Conservation (phyloP, 2,329 filamentous ascomycete genomes). For the Tothia fuscella region DNA sequence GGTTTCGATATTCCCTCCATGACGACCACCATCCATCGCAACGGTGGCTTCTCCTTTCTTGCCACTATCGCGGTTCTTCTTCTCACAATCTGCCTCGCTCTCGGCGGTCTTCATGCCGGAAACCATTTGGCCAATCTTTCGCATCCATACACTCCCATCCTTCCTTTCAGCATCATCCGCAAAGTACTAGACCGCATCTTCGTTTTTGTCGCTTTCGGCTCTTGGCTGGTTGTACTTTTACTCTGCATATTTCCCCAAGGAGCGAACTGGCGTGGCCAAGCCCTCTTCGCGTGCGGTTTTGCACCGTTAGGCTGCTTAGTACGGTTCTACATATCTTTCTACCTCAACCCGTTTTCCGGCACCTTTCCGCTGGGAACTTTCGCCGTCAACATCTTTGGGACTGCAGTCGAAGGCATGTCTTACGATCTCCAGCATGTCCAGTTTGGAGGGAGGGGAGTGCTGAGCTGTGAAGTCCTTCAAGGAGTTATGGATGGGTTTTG, state of each 20-base stretch:
- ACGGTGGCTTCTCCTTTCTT: constrained; percentile 71
- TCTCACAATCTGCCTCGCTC: constrained; percentile 56
- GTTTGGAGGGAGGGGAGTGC: constrained; percentile 26
- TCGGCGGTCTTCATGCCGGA: constrained; percentile 59
- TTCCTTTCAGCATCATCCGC: constrained; percentile 28
- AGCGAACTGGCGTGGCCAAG: constrained; percentile 62
- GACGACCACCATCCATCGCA: constrained; percentile 32
- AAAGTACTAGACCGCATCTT: constrained; percentile 51
- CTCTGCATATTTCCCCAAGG: constrained; percentile 61
- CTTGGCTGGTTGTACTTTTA: constrained; percentile 67
- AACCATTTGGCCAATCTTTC: constrained; percentile 60
- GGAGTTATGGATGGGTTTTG: constrained; percentile 58
- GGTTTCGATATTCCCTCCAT: constrained; percentile 30
- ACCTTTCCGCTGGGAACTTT: constrained; percentile 82
- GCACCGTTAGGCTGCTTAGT: constrained; percentile 67
- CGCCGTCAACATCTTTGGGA: constrained; percentile 65
- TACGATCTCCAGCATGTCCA: constrained; percentile 61
- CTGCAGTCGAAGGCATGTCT: constrained; percentile 59
- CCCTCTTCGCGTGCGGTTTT: constrained; percentile 67
- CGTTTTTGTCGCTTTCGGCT: constrained; percentile 52
- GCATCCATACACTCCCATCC: constrained; percentile 44
- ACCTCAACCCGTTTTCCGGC: constrained; percentile 54
- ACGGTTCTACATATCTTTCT: constrained; percentile 60
- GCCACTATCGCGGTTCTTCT: constrained; percentile 67
- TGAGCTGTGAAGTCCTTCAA: constrained; percentile 57